phyloP scores from a whole-genome alignment of 495 filamentous ascomycete genomes.

The Penicillium canescens region DNA sequence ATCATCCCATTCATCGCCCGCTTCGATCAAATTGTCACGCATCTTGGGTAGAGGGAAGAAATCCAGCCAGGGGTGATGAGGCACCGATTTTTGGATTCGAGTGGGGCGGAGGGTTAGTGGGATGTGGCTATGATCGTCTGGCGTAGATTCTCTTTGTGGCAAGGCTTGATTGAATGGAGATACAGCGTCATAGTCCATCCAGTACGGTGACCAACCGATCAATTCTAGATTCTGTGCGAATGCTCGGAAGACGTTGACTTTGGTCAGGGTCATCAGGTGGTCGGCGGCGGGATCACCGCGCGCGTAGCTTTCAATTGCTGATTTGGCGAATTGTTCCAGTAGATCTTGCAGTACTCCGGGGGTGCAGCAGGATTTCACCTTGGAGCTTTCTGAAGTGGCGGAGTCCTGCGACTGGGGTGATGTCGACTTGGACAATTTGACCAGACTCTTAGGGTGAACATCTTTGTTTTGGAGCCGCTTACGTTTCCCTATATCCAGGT shows the following conservation, averaged over 20 bases:
- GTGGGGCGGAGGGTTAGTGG: constrained; percentile 51
- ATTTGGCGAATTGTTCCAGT: constrained; percentile 24
- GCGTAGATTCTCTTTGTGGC: background rate
- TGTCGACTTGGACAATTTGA: constrained; percentile 1
- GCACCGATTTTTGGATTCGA: constrained; percentile 34
- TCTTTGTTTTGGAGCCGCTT: constrained; percentile 14
- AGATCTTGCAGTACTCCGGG: background rate
- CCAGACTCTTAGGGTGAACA: constrained; percentile 17
- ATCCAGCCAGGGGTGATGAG: constrained; percentile 56
- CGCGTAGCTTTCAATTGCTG: constrained; percentile 32
- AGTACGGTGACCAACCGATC: constrained; percentile 17
- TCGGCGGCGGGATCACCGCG: constrained; percentile 34
- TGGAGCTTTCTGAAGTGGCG: background rate
- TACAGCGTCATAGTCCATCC: constrained; percentile 35
- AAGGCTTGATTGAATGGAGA: constrained; percentile 27
- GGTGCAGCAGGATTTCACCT: background rate
- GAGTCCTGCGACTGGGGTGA: background rate
- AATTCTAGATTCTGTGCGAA: constrained; percentile 20
- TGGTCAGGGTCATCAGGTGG: constrained; percentile 42
- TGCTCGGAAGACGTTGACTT: constrained; percentile 46
- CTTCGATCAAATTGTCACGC: constrained; percentile 50
- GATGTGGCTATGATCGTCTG: constrained; percentile 11
- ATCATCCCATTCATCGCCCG: constrained; percentile 41
- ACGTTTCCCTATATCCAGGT: constrained; percentile 10
- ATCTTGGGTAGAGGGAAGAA: constrained; percentile 51